These are phyloP conservation scores for Haplosporangium sp. DNA, from an alignment of 371 early-diverging fungal genomes.

Conservation along the genomic window DNA sequence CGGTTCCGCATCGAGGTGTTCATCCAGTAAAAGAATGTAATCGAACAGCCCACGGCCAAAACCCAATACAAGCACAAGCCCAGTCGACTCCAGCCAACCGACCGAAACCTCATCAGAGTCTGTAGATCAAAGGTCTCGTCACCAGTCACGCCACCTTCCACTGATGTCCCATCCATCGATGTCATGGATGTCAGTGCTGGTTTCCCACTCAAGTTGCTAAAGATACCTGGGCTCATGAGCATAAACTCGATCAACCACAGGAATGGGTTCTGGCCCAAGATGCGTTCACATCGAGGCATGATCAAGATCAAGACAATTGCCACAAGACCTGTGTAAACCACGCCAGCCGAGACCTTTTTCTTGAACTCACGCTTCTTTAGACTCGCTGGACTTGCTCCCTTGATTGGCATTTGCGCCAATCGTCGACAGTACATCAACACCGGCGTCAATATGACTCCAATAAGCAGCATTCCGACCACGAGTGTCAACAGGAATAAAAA, in stretches of 20 bases:
- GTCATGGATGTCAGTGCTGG: too few species aligned
- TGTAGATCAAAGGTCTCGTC: constrained; percentile 25
- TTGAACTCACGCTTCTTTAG: constrained; percentile 53
- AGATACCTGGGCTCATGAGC: constrained; percentile 30
- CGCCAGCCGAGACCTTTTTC: constrained; percentile 43
- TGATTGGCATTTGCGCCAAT: constrained; percentile 63
- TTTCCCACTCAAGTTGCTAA: too few species aligned
- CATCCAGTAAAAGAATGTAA: constrained; percentile 69
- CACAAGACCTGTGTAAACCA: constrained; percentile 35
- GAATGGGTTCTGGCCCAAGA: constrained; percentile 53
- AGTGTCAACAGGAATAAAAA: constrained; percentile 57
- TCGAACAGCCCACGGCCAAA: constrained; percentile 61
- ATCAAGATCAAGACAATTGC: constrained; percentile 38
- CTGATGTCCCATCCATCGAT: too few species aligned
- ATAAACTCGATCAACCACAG: constrained; percentile 52
- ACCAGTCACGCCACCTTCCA: too few species aligned
- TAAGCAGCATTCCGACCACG: constrained; percentile 77
- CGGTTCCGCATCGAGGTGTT: constrained; percentile 41
- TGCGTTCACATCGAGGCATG: constrained; percentile 44
- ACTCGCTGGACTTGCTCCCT: constrained; percentile 43
- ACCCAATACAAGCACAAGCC: constrained; percentile 72
- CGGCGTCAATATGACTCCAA: constrained; percentile 68
- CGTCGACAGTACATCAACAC: constrained; percentile 64
- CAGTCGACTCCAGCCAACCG: constrained; percentile 56
- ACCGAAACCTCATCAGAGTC: constrained; percentile 18